Base-by-base conservation (phyloP, 352 stramenopile genomes). In the Pythium guiyangense region DNA sequence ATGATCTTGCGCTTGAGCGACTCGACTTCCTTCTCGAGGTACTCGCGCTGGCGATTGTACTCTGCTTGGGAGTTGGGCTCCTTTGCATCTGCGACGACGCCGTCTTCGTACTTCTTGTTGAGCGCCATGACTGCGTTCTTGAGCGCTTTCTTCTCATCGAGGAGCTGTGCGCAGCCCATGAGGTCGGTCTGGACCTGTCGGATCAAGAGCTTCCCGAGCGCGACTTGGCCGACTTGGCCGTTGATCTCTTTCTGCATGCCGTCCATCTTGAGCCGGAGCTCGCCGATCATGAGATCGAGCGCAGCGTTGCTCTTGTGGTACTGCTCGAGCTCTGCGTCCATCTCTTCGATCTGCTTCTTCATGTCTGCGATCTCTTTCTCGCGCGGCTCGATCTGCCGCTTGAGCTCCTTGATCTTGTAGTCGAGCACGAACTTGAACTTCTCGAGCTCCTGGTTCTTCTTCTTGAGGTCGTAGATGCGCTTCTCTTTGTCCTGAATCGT, bases 381-480 rank as follows among this genome's bases (percentile, higher is more conserved):
- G 6, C 93, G 87, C 18, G 94, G 94, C 66, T 98, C 94, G 42
- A 98, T 98, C 70, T 98, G 94, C 4, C 91, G 80, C 71, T 98
- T 98, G 6, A 98, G 69, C 74, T 98, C 94, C 61, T 97, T 97
- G 73, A 98, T 98, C 69, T 98, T 98, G 79, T 97, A 98, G 64
- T 98, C 93, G 29, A 98, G 64, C 42, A 98, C 92, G 53, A 98
- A 98, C 66, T 98, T 98, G 71, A 98, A 98, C 70, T 98, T 98
- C 47, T 98, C 94, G 22, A 98, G 72, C 68, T 98, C 92, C 61
- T 97, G 90, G 64, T 98, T 98, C 67, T 98, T 98, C 78, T 98
- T 98, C 70, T 98, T 98, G 17, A 98, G 62, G 45, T 98, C 94
- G 66, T 98, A 98, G 52, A 98, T 98, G 47, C 91, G 88, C 63